Base-by-base conservation (phyloP, 108 stramenopile genomes). In the Nannochloropsis salina region DNA sequence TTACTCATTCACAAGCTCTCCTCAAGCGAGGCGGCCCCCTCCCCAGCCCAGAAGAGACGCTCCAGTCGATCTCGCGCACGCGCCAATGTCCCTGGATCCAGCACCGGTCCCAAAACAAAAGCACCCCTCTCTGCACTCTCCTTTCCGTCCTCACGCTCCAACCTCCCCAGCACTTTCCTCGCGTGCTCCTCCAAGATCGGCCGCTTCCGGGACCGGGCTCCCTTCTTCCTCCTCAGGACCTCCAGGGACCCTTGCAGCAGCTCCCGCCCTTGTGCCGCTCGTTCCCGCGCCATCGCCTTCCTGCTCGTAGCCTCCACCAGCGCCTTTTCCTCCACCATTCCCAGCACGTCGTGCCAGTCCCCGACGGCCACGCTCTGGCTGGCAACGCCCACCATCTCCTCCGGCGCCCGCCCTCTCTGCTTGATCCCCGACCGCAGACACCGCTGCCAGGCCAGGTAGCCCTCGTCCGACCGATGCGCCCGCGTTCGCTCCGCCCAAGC, bases 401-500 rank as follows among this genome's bases (percentile, higher is more conserved):
- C 61, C 61, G n/a, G n/a, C 20, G 61, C 15, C 15, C 4, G 6
- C 4, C n/a, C n/a, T 6, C n/a, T 74, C 4, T n/a, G 61, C 20
- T 15, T 15, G 61, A n/a, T n/a, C 20, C 15, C n/a, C 20, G 61
- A 15, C 61, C 61, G 61, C 61, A n/a, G 61, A n/a, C 61, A n/a
- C 61, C 61, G 61, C n/a, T n/a, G n/a, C 61, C 61, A 74, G 61
- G 61, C 61, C n/a, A 74, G 61, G 8, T 74, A 74, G 20, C 61
- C 61, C n/a, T 74, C 61, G 3, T 74, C 61, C 61, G 61, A 74
- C n/a, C 61, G 61, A n/a, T 74, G 61, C 61, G 61, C 61, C n/a
- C n/a, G 61, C 15, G 61, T n/a, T 15, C 61, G 61, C 61, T 74
- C 61, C 20, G 61, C 15, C 61, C 61, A 74, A 74, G 20, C 15